These are phyloP conservation scores for Lichenothelia convexa DNA, from an alignment of 495 filamentous ascomycete genomes.

Conservation along the genomic window DNA sequence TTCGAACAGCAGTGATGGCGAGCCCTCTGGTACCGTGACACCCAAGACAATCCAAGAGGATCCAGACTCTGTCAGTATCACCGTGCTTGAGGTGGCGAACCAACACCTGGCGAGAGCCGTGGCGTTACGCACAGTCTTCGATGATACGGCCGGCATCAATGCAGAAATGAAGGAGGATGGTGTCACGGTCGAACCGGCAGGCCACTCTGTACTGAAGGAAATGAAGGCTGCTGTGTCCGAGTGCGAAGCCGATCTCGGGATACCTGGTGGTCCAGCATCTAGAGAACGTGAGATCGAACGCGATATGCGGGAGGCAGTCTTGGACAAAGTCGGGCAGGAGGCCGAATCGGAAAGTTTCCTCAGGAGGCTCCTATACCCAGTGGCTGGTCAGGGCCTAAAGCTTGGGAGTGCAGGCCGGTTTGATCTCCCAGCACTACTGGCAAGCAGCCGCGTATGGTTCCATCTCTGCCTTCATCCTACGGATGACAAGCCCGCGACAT, in stretches of 20 bases:
- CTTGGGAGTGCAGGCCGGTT: conserved; percentile 57
- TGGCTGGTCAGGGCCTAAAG: conserved; percentile 52
- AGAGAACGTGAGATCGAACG: conserved; percentile 59
- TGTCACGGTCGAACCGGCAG: conserved; percentile 45
- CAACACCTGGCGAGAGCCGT: conserved; percentile 67
- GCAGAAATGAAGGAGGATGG: conserved; percentile 94
- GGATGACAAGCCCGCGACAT: conserved; percentile 57
- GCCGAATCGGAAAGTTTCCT: conserved; percentile 73
- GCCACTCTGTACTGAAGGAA: conserved; percentile 64
- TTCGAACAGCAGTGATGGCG: conserved; percentile 38
- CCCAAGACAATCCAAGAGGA: conserved; percentile 46
- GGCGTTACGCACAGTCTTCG: conserved; percentile 74
- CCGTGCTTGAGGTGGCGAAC: conserved; percentile 69
- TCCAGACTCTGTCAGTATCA: conserved; percentile 75
- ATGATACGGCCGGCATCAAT: conserved; percentile 83
- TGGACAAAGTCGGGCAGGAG: conserved; percentile 71
- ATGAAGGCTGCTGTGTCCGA: conserved; percentile 67
- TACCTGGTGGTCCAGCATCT: conserved; percentile 41
- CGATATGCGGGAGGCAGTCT: conserved; percentile 60
- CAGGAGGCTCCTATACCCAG: conserved; percentile 63
- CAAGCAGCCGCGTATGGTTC: conserved; percentile 84
- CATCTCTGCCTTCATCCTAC: conserved; percentile 84
- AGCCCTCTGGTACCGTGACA: conserved; percentile 31
- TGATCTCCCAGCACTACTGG: conserved; percentile 48
- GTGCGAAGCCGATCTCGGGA: conserved; percentile 65